These are phyloP conservation scores for Pachysandra terminalis DNA, from an alignment of 164 flowering plant species.

Conservation along the genomic window DNA sequence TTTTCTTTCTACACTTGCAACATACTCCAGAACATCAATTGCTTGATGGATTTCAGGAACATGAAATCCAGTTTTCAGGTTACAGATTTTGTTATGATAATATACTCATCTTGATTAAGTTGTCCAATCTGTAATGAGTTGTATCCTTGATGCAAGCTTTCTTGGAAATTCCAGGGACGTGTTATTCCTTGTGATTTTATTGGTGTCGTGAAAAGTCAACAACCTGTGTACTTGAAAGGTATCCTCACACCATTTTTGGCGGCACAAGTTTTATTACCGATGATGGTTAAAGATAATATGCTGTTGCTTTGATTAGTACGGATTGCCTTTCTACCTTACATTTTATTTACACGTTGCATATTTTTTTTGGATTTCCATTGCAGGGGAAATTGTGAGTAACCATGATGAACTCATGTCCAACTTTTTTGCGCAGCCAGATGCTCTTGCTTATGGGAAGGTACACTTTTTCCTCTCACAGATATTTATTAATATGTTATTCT, in stretches of 20 bases:
- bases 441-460: slow-evolving; percentile 99
- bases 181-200: slow-evolving; percentile 98
- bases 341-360: no score
- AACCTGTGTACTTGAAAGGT: slow-evolving; percentile 91
- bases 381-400: slow-evolving; percentile 91
- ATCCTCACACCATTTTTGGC: slow-evolving; percentile 5
- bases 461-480: background rate
- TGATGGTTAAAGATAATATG: background rate
- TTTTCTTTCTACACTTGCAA: background rate
- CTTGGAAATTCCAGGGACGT: slow-evolving; percentile 63
- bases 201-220: slow-evolving; percentile 87
- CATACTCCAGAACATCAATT: background rate
- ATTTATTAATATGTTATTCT: background rate
- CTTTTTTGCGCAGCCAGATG: slow-evolving; percentile 99
- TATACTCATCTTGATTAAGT: background rate
- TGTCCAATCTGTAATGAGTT: background rate
- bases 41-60: background rate
- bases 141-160: slow-evolving; percentile 5
- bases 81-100: background rate
- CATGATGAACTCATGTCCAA: slow-evolving; percentile 99
- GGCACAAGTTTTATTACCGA: background rate
- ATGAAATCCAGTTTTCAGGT: background rate
- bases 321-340: background rate
- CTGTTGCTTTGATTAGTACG: slow-evolving; percentile 4
- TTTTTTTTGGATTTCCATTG: slow-evolving; percentile 16